Evolutionary conservation across 805 yeast genomes (phyloP).

Genomic region (Wickerhamia fluorescens): DNA sequence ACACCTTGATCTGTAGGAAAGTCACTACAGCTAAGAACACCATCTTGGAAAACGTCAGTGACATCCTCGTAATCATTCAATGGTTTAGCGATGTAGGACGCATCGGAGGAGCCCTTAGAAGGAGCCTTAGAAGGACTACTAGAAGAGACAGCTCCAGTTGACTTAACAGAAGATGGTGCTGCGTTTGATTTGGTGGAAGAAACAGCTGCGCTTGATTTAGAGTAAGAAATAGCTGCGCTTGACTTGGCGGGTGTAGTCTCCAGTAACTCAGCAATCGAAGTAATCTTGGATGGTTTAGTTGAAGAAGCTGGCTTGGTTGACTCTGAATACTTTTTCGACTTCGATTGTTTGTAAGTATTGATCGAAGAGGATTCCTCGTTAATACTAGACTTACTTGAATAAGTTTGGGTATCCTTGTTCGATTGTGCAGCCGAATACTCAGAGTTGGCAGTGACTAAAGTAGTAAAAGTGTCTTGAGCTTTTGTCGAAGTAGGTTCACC

Average conservation of each 20-base stretch:
- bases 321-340: too few relatives aligned
- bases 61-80: constrained; percentile 53
- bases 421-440: constrained; percentile 7
- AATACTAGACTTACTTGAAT: too few relatives aligned
- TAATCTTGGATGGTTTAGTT: constrained; percentile 9
- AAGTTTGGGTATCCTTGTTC: constrained; percentile 5
- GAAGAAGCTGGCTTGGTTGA: constrained; percentile 13
- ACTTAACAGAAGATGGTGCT: constrained; percentile 3
- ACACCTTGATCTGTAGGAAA: constrained; percentile 87
- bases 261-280: constrained; percentile 4
- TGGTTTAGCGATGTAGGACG: too few relatives aligned
- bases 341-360: not conserved
- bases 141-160: constrained; percentile 13
- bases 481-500: constrained; percentile 11
- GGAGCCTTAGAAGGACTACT: constrained; percentile 8
- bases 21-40: constrained; percentile 54
- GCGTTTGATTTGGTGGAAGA: constrained; percentile 8
- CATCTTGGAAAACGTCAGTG: constrained; percentile 59
- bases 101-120: constrained; percentile 41
- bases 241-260: constrained; percentile 9
- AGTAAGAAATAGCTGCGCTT: constrained; percentile 4
- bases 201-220: constrained; percentile 11
- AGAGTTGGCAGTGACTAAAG: constrained; percentile 11
- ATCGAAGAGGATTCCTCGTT: too few relatives aligned
- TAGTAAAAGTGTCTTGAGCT: constrained; percentile 2